A percentile compares a stretch with the other conserved stretches of the same genome.
Conservation (phyloP, 192 early-diverging fungal genomes). For the Oehlia diaphana region DNA sequence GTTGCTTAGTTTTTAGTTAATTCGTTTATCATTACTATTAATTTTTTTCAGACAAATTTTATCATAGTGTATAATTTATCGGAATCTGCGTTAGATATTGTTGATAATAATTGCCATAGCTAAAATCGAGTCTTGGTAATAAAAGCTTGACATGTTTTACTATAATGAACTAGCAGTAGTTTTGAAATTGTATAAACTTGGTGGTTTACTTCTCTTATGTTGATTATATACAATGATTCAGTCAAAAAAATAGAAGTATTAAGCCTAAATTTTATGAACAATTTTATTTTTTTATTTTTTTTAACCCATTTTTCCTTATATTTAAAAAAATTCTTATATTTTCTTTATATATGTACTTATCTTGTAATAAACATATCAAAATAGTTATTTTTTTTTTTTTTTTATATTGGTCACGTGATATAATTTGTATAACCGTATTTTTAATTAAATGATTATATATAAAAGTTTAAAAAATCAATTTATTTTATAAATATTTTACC, state of each 20-base stretch:
- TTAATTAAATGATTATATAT: too few relatives aligned
- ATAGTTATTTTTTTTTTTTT: too few relatives aligned
- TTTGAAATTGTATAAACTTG: neutral
- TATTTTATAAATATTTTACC: too few relatives aligned
- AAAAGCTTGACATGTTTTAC: neutral
- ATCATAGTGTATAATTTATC: neutral
- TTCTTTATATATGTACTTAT: neutral
- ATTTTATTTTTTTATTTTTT: neutral
- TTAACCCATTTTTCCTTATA: neutral
- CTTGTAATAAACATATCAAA: neutral
- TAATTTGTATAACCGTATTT: too few relatives aligned
- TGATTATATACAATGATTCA: too few relatives aligned
- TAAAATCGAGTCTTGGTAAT: neutral
- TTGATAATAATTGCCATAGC: neutral
- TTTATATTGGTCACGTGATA: too few relatives aligned
- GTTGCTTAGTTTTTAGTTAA: slow-evolving; percentile 54
- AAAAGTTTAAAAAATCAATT: too few relatives aligned
- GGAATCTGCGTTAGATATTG: neutral
- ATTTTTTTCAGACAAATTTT: too few relatives aligned
- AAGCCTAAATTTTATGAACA: neutral
- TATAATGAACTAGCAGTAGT: neutral
- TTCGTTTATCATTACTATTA: too few relatives aligned
- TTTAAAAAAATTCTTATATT: neutral
- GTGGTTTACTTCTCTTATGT: neutral
- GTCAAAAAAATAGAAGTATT: neutral